A percentile compares a stretch with the other conserved stretches of the same genome.
Conservation (phyloP, 345 rosid genomes). For the Rhodamnia argentea region DNA sequence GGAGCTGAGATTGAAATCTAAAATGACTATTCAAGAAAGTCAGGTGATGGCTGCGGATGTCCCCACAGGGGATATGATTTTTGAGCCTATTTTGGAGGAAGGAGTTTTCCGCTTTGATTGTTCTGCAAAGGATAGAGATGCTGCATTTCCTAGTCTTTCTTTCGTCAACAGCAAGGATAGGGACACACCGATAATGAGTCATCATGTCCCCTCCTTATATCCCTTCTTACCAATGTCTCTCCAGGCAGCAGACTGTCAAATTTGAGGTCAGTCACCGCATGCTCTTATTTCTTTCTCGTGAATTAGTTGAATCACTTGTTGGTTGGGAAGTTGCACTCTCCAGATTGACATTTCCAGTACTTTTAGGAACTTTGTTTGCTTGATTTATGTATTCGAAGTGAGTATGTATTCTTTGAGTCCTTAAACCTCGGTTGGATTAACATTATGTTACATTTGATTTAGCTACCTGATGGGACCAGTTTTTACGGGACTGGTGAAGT, state of each 20-base stretch:
- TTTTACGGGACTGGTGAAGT: constrained; percentile 95
- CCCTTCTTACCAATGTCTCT: constrained; percentile 28
- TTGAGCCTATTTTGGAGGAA: constrained; percentile 47
- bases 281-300: neutral
- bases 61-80: constrained; percentile 41
- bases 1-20: constrained; percentile 5
- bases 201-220: constrained; percentile 34
- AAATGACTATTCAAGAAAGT: constrained; percentile 27
- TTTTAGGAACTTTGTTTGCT: too few species aligned
- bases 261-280: constrained; percentile 33
- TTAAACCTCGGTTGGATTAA: neutral
- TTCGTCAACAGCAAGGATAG: constrained; percentile 39
- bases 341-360: too few species aligned
- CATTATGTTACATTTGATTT: neutral
- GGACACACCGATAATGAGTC: constrained; percentile 31
- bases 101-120: constrained; percentile 73
- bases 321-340: neutral
- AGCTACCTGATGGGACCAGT: constrained; percentile 73
- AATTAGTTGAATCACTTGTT: neutral
- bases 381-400: too few species aligned
- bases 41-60: constrained; percentile 12
- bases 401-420: too few species aligned
- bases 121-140: constrained; percentile 33
- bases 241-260: constrained; percentile 48
- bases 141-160: constrained; percentile 59